These are phyloP conservation scores for Piper longum DNA, from an alignment of 164 flowering plant species.

Conservation along the genomic window DNA sequence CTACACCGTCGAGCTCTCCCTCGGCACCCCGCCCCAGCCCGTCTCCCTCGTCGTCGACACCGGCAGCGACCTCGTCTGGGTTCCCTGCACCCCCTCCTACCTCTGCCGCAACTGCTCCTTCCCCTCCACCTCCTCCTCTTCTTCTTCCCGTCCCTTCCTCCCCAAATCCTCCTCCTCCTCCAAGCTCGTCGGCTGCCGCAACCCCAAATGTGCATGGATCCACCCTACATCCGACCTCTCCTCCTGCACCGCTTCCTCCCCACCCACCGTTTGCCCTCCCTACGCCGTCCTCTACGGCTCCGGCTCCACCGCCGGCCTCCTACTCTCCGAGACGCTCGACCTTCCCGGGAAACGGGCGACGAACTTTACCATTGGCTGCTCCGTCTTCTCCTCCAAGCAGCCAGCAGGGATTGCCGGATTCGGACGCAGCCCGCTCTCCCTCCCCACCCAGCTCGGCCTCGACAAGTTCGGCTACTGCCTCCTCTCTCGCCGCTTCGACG, in stretches of 20 bases:
- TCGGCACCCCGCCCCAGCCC: constrained; percentile 60
- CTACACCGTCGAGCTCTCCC: constrained; percentile 38
- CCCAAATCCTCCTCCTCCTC: constrained; percentile 43
- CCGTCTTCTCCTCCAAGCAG: constrained; percentile 28
- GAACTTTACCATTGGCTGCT: constrained; percentile 45
- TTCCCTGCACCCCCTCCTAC: constrained; percentile 46
- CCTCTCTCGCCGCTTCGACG: constrained; percentile 55
- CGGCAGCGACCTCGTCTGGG: constrained; percentile 46
- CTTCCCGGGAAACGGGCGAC: constrained; percentile 14
- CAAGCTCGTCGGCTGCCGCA: constrained; percentile 35
- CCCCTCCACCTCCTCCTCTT: constrained; percentile 4
- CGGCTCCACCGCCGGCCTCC: constrained; percentile 36
- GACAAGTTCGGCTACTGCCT: constrained; percentile 49
- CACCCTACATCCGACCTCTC: constrained; percentile 22
- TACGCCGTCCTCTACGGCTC: constrained; percentile 36
- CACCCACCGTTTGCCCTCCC: constrained; percentile 41
- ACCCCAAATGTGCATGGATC: constrained; percentile 52
- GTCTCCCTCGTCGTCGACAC: constrained; percentile 43
- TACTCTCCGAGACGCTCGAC: constrained; percentile 32
- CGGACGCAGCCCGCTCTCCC: constrained; percentile 41
- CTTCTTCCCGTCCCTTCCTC: constrained; percentile 17
- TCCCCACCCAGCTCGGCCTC: constrained; percentile 38
- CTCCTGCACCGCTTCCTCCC: constrained; percentile 8
- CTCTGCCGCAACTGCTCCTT: constrained; percentile 32
- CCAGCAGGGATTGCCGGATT: constrained; percentile 56